Base-by-base conservation (phyloP, 495 filamentous ascomycete species). In the Cenococcum geophilum region DNA sequence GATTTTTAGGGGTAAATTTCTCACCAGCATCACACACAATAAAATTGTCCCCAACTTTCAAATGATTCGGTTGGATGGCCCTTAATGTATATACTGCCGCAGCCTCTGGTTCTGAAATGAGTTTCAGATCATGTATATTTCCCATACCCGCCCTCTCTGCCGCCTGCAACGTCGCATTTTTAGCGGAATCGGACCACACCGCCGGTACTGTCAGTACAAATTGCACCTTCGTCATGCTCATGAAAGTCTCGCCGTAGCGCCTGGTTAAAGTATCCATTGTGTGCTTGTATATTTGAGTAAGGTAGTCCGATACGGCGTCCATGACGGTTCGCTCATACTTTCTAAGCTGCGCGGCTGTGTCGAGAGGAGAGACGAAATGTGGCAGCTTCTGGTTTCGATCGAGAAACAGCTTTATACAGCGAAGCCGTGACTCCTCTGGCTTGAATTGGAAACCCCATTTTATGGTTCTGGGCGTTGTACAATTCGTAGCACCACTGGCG, bases 371-470 rank as follows among this genome's bases (percentile, higher is more conserved):
- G 64, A 90, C 87, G 61, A 89, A 90, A 66, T 84, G 86, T 12
- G 87, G 87, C 23, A 89, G 78, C 67, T 87, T 87, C 72, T 89
- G 87, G 48, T 85, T 84, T 32, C 85, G 83, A 72, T 90, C 87
- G 50, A 90, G 84, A 70, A 89, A 88, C 47, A 90, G 79, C 75
- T 90, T 90, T 73, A 90, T 87, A 71, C 86, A 90, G 11, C 87
- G 85, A 50, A 90, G 78, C 22, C 88, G 79, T 32, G 83, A 78
- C 71, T 89, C 86, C 70, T 88, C 84, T 6, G 87, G 86, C 65
- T 82, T 81, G 73, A 90, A 88, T 69, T 89, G 85, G 71, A 89
- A 90, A 0, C 87, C 87, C 87, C 87, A 89, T 81, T 80, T 82
- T 48, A 84, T 80, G 34, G 68, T 74, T 27, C 50, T 48, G 12